Percentiles rank a stretch among this genome's conserved stretches.
These are phyloP conservation scores for Sclerotinia borealis DNA, from an alignment of 2,329 filamentous ascomycete genomes.

Conservation along the genomic window DNA sequence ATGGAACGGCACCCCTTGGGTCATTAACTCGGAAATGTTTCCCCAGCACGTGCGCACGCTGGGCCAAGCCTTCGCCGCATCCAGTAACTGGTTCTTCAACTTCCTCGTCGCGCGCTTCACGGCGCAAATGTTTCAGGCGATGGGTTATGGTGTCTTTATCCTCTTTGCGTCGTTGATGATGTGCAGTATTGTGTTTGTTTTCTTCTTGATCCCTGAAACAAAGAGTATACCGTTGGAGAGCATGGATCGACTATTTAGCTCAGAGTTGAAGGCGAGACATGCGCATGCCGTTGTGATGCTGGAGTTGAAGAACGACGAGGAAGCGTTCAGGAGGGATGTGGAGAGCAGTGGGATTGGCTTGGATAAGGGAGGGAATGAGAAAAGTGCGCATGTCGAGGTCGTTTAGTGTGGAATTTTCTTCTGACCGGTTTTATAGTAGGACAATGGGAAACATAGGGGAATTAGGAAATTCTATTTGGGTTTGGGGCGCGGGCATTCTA, in stretches of 20 bases:
- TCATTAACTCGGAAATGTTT: constrained; percentile 28
- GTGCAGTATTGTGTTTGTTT: constrained; percentile 51
- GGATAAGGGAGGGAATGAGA: constrained; percentile 17
- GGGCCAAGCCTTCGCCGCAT: constrained; percentile 65
- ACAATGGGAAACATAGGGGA: no score
- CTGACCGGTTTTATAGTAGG: background rate
- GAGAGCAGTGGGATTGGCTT: constrained; percentile 15
- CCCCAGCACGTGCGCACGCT: constrained; percentile 58
- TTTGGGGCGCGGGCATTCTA: no score
- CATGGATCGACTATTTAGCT: constrained; percentile 56
- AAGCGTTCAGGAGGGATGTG: constrained; percentile 17
- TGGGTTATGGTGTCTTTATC: constrained; percentile 61
- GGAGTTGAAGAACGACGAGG: constrained; percentile 26
- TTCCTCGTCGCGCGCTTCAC: constrained; percentile 65
- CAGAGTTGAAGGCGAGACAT: constrained; percentile 17
- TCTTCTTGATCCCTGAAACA: constrained; percentile 59
- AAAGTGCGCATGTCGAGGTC: constrained; percentile 11
- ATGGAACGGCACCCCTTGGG: constrained; percentile 29
- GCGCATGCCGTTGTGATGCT: constrained; percentile 26
- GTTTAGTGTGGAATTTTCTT: background rate
- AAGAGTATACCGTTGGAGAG: constrained; percentile 59
- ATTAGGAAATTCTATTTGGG: no score
- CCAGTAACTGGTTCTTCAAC: constrained; percentile 64
- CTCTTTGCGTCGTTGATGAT: constrained; percentile 63
- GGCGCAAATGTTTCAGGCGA: constrained; percentile 54